phyloP scores from a whole-genome alignment of 495 filamentous ascomycete genomes.

The Amniculicola lignicola region DNA sequence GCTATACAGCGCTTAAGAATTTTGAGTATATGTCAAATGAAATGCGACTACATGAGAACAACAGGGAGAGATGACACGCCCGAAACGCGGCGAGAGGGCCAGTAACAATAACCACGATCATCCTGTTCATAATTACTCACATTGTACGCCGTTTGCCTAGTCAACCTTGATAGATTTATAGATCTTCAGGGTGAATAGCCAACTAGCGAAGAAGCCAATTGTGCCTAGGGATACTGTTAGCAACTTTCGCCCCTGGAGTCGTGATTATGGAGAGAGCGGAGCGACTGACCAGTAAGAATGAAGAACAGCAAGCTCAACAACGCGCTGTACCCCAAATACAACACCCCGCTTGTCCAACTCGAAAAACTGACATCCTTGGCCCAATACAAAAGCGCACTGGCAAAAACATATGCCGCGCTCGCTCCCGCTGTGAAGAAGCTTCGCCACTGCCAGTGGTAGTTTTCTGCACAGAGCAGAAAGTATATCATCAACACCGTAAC shows the following conservation, averaged over 20 bases:
- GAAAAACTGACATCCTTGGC: constrained; percentile 77
- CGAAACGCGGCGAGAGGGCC: too few species aligned
- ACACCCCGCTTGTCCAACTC: constrained; percentile 76
- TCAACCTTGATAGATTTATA: constrained; percentile 97
- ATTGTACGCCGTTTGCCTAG: too few species aligned
- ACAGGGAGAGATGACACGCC: too few species aligned
- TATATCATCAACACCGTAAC: constrained; percentile 92
- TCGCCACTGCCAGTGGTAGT: constrained; percentile 99
- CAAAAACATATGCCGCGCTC: constrained; percentile 84
- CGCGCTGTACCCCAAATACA: constrained; percentile 91
- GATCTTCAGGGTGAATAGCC: constrained; percentile 89
- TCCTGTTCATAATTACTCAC: too few species aligned
- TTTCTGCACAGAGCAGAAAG: constrained; percentile 90
- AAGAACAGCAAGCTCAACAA: constrained; percentile 89
- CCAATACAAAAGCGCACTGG: constrained; percentile 86
- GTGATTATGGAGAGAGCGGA: neutral
- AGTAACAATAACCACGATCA: too few species aligned
- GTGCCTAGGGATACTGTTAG: constrained; percentile 58
- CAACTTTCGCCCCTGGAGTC: neutral
- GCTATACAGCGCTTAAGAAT: too few species aligned
- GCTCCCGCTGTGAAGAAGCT: constrained; percentile 85
- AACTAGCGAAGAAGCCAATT: constrained; percentile 92
- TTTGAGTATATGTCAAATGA: too few species aligned
- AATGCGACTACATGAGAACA: too few species aligned
- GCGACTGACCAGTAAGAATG: constrained; percentile 80